Base-by-base conservation (phyloP, 1,139 yeast species). In the Debaryomyces nepalensis region DNA sequence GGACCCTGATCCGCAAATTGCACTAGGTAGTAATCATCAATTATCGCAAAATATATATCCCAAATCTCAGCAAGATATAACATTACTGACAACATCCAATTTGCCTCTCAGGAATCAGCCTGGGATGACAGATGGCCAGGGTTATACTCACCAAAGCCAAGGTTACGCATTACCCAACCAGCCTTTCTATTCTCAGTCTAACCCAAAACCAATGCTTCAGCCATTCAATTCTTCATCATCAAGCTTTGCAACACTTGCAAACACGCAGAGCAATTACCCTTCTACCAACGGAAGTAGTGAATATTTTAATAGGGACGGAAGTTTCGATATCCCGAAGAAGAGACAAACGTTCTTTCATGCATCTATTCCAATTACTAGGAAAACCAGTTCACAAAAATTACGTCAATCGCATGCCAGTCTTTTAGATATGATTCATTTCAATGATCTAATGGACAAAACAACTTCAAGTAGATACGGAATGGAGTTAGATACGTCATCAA, bases 381-480 rank as follows among this genome's bases (percentile, higher is more conserved):
- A 54, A 26, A 56, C 59, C 2, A 43, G 58, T 6, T 41, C 55
- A 1, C 48, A 51, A 14, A 55, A 51, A 36, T 50, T 64, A 33
- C 52, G 54, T 24, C 57, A 57, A 26, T 54, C 59, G 3, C 68
- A 63, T 41, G 49, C 49, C 7, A 52, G 55, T 11, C 47, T 64
- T 11, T 50, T 64, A 41, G 59, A 58, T 14, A 45, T 50, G 40
- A 52, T 64, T 5, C 61, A 58, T 20, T 59, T 55, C 41, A 52
- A 57, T 31, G 56, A 51, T 9, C 27, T 53, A 3, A 43, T 51
- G 45, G 58, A 53, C 26, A 46, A 40, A 22, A 49, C 50, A 4
- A 48, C 54, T 1, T 45, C 57, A 4, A 62, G 60, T 35, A 50
- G 70, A 30, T 66, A 64, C 39, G 71, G 70, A 1, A 26, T 27